Evolutionary conservation across 306 rosid species (phyloP), one percentile per base, ranked within the genome.

Genomic region (Cyamopsis tetragonoloba): DNA sequence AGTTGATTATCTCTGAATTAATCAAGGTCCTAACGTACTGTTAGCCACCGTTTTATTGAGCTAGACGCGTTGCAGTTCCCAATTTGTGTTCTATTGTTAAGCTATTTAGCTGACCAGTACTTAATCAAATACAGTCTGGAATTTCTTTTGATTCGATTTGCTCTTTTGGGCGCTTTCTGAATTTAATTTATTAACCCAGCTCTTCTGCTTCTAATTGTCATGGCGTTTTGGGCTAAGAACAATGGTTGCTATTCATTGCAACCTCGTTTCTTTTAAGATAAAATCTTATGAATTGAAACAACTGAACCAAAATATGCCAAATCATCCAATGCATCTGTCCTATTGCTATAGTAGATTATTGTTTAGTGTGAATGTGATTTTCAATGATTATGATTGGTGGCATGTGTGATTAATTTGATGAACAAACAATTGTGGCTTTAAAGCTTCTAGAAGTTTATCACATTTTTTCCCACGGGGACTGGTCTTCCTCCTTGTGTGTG

Each of bases 1-100:
- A 5, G 30, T 5, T 13, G 28, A 1, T 70, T 70, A 24, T 56
- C 24, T 10, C 32, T 7, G 18, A 27, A 14, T 61, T 38, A 61
- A 56, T 42, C 6, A 42, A 6, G 7, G 27, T n/a, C 10, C 15
- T 32, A n/a, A 22, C 17, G n/a, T 48, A 38, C 6, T n/a, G 7
- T 32, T 17, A 5, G 5, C 32, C 7, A 3, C 32, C 7, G 42
- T 6, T 55, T 48, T 42, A 30, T 67, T 20, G 43, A 37, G 46
- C 41, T 68, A 31, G 70, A 38, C 14, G 12, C 4, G 50, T 62
- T 68, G 50, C 24, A 18, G 15, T 62, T 31, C 70, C 5, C 14
- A 44, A 73, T 10, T 54, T 1, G 58, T 48, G 62, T 55, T 64
- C 47, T 32, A 12, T 44, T 31, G 42, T 20, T 44, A 75, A 68